phyloP scores from a whole-genome alignment of 2,329 filamentous ascomycete species.

The Diplodia sapinea region DNA sequence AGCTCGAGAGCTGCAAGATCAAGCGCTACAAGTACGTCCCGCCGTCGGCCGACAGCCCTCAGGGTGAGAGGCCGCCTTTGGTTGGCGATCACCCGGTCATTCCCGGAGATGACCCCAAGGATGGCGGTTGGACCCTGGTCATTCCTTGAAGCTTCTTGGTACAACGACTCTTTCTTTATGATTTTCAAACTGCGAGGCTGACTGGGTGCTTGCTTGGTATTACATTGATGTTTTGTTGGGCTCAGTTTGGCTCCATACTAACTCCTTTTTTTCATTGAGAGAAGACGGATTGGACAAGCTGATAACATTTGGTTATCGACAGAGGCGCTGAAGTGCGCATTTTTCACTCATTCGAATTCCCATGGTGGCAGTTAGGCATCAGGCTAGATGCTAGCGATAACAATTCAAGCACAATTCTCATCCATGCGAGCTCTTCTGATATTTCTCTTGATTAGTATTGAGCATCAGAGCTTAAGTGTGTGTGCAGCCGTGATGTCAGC shows the following conservation, averaged over 20 bases:
- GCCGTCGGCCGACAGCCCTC: conserved; percentile 32
- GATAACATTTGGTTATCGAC: neutral
- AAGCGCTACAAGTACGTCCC: conserved; percentile 42
- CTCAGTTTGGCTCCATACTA: neutral
- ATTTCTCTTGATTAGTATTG: too few species aligned
- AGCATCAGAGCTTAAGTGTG: too few species aligned
- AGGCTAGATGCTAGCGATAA: too few species aligned
- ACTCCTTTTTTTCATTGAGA: neutral
- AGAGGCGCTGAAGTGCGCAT: too few species aligned
- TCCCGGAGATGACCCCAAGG: conserved; percentile 5
- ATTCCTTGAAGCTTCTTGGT: neutral
- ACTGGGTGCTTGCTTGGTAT: neutral
- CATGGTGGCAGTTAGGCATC: too few species aligned
- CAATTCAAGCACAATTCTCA: too few species aligned
- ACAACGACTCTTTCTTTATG: neutral
- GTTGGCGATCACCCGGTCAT: neutral
- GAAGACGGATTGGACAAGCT: neutral
- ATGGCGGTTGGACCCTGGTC: neutral
- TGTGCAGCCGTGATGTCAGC: too few species aligned
- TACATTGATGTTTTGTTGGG: neutral
- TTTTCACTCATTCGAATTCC: too few species aligned
- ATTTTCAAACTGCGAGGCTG: neutral
- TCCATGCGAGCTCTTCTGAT: too few species aligned
- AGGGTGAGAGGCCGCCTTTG: neutral
- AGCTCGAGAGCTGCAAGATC: conserved; percentile 7